Conservation (phyloP, 805 yeast species). For the Wickerhamiella lipophila region DNA sequence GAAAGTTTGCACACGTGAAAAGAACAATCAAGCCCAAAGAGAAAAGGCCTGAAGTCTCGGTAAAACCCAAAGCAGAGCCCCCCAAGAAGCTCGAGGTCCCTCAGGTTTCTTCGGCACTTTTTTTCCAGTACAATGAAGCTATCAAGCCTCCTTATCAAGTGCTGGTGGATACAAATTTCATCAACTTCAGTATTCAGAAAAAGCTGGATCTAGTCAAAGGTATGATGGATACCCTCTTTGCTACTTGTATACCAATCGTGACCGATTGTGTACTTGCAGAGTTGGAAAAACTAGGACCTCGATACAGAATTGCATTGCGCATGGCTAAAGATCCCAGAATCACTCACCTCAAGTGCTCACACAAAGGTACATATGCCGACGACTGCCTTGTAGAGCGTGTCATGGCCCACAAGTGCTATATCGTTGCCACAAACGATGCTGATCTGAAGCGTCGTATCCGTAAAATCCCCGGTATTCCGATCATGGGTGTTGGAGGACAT, state of each 20-base stretch:
- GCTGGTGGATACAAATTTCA: slow-evolving; percentile 89
- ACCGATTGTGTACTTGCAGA: slow-evolving; percentile 99
- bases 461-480: slow-evolving; percentile 94
- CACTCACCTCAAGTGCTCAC: slow-evolving; percentile 74
- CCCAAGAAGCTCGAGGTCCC: slow-evolving; percentile 62
- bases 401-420: slow-evolving; percentile 89
- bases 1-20: slow-evolving; percentile 91
- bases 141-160: slow-evolving; percentile 98
- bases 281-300: slow-evolving; percentile 89
- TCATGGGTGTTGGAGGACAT: slow-evolving; percentile 92
- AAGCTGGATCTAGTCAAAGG: slow-evolving; percentile 91
- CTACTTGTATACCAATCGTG: slow-evolving; percentile 88
- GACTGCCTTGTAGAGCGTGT: slow-evolving; percentile 91
- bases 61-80: slow-evolving; percentile 30
- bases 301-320: slow-evolving; percentile 81
- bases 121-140: slow-evolving; percentile 87
- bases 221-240: slow-evolving; percentile 89
- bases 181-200: slow-evolving; percentile 91
- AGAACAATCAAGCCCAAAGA: slow-evolving; percentile 67
- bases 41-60: slow-evolving; percentile 36
- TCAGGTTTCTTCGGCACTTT: slow-evolving; percentile 89
- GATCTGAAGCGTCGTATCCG: slow-evolving; percentile 87
- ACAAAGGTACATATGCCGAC: slow-evolving; percentile 96
- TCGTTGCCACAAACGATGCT: slow-evolving; percentile 95
- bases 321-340: slow-evolving; percentile 91